phyloP scores from a whole-genome alignment of 2,329 filamentous ascomycete species.

The Helicocarpus griseus region DNA sequence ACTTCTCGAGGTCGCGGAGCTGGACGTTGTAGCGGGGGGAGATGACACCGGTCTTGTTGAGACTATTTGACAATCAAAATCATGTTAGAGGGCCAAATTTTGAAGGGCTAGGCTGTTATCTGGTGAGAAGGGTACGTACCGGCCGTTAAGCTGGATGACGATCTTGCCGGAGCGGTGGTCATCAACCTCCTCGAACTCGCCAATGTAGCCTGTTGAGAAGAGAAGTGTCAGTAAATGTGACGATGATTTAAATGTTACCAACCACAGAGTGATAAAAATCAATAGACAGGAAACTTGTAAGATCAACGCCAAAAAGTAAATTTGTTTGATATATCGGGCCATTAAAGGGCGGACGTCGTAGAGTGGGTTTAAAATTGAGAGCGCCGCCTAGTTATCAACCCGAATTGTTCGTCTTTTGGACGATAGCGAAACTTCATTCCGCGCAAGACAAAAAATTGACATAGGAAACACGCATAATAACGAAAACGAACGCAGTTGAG shows the following conservation, averaged over 20 bases:
- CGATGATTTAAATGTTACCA: constrained; percentile 89
- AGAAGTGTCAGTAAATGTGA: constrained; percentile 61
- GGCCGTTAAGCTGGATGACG: constrained; percentile 98
- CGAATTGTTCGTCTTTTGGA: constrained; percentile 46
- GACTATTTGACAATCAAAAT: constrained; percentile 28
- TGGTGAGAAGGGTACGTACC: constrained; percentile 34
- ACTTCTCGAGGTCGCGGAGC: constrained; percentile 97
- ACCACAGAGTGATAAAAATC: constrained; percentile 51
- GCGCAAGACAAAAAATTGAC: neutral
- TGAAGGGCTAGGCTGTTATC: neutral
- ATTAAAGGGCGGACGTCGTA: constrained; percentile 99
- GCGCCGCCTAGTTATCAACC: constrained; percentile 99
- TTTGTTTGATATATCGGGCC: constrained; percentile 92
- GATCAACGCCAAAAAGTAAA: constrained; percentile 61
- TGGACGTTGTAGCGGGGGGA: constrained; percentile 98
- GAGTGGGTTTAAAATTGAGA: constrained; percentile 53
- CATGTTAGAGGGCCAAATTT: constrained; percentile 1
- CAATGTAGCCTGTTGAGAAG: constrained; percentile 72
- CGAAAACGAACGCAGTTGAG: constrained; percentile 2
- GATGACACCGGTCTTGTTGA: constrained; percentile 99
- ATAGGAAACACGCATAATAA: neutral
- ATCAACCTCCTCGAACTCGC: constrained; percentile 98
- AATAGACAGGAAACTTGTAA: constrained; percentile 80
- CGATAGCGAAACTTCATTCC: neutral
- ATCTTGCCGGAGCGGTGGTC: constrained; percentile 99